These are phyloP conservation scores for Yamadazyma akitaensis DNA, from an alignment of 805 yeast genomes.

Conservation along the genomic window DNA sequence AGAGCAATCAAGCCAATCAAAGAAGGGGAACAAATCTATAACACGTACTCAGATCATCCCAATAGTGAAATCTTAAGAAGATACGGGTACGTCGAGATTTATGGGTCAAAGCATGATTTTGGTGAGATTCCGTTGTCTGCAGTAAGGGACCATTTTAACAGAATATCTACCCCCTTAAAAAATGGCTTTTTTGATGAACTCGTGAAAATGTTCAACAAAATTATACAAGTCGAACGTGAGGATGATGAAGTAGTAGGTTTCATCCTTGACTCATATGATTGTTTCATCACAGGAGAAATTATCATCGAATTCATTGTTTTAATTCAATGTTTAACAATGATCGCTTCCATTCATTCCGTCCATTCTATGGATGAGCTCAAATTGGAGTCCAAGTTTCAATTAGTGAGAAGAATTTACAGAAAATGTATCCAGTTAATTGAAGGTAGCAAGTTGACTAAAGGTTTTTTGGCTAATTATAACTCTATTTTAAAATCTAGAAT, in stretches of 20 bases:
- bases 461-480: conserved; percentile 26
- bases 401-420: conserved; percentile 50
- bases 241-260: conserved; percentile 41
- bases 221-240: conserved; percentile 28
- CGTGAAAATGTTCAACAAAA: conserved; percentile 24
- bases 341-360: conserved; percentile 23
- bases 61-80: conserved; percentile 87
- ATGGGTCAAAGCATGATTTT: conserved; percentile 72
- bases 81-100: conserved; percentile 83
- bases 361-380: conserved; percentile 18
- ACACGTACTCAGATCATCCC: conserved; percentile 88
- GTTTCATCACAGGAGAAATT: conserved; percentile 55
- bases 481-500: conserved; percentile 35
- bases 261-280: conserved; percentile 58
- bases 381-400: conserved; percentile 21
- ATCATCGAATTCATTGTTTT: conserved; percentile 56
- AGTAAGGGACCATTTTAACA: conserved; percentile 36
- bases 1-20: conserved; percentile 57
- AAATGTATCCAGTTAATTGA: conserved; percentile 64
- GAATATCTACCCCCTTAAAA: conserved; percentile 10
- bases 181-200: conserved; percentile 32
- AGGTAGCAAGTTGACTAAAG: conserved; percentile 44
- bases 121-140: conserved; percentile 62
- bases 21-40: conserved; percentile 73
- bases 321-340: conserved; percentile 47